Base-by-base conservation (phyloP, 2,329 filamentous ascomycete species). In the Epichloe sibirici region DNA sequence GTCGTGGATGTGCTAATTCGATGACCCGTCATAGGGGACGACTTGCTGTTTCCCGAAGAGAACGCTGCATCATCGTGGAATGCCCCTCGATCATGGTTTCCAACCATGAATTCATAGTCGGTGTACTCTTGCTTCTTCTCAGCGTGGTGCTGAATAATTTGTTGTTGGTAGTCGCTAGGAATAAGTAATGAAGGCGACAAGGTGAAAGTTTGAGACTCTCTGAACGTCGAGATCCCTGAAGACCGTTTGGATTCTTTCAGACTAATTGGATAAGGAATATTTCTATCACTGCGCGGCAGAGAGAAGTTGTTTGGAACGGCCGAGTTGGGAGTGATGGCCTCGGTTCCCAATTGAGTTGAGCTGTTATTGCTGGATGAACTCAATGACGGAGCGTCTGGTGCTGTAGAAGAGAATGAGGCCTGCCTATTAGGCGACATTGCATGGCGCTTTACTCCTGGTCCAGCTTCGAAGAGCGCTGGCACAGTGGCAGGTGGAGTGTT, bases 111-210 rank as follows among this genome's bases (percentile, higher is more conserved):
- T 61, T 65, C 64, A 51, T 73, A 71, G 40, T 68, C 66, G 12
- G 66, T 61, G 48, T 57, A 64, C 4, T 51, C 57, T 11, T 61
- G 57, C 51, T 56, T 61, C 50, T 56, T 61, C 48, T 66, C 63
- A 7, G 57, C 53, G 43, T 66, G 62, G 1, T 57, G 56, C 23
- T 64, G 55, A 42, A 75, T 62, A 70, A 81, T 76, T 58, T 81
- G 73, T 55, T 76, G 71, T 50, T 77, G 73, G 57, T 76, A 81
- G 49, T 85, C 81, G 46, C 70, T 66, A 12, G 81, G 80, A 51
- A 84, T 81, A 48, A 84, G 70, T n/a, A 84, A 69, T 3, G 78
- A 78, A 0, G 81, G 81, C 7, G 81, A 83, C 37, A 83, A 65
- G 43, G 70, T 73, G 60, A 82, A 82, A 13, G 76, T 77, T 52